A percentile compares a stretch with the other conserved stretches of the same genome.
Conservation (phyloP, 2,329 filamentous ascomycete species). For the Lachnellula cervina region DNA sequence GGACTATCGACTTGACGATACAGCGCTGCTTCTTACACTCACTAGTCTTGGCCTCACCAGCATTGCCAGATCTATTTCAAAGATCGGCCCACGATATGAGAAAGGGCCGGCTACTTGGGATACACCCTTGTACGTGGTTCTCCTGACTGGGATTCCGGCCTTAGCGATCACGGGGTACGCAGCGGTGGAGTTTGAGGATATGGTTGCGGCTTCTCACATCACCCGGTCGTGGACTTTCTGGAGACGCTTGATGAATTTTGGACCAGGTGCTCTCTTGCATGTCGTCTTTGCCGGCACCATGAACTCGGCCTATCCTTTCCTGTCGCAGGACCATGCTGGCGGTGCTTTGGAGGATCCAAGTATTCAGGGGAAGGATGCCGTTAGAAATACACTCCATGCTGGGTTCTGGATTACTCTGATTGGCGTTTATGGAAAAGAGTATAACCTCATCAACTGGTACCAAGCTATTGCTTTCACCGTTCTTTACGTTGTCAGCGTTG, state of each 20-base stretch:
- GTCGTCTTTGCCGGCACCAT: conserved; percentile 22
- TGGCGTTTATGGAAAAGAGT: conserved; percentile 20
- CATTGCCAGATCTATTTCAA: conserved; percentile 20
- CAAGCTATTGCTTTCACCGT: conserved; percentile 23
- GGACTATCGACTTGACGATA: conserved; percentile 24
- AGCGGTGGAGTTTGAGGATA: conserved; percentile 21
- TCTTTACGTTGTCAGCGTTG: conserved; percentile 23
- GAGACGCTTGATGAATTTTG: conserved; percentile 15
- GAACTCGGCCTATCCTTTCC: conserved; percentile 23
- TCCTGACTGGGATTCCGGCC: conserved; percentile 22
- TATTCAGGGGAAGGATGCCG: conserved; percentile 13
- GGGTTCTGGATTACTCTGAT: conserved; percentile 19
- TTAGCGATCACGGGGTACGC: conserved; percentile 21
- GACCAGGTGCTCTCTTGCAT: conserved; percentile 20
- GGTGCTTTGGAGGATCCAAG: conserved; percentile 21
- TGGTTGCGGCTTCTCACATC: conserved; percentile 14
- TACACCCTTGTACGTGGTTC: conserved; percentile 18
- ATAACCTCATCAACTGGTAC: conserved; percentile 22
- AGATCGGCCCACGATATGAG: conserved; percentile 19
- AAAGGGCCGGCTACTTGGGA: conserved; percentile 16
- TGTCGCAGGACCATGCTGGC: conserved; percentile 17
- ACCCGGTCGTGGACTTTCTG: conserved; percentile 17
- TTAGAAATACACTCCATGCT: conserved; percentile 22
- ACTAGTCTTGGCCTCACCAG: conserved; percentile 19
- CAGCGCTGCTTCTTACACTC: conserved; percentile 15